Evolutionary conservation across 257 asterid genomes (phyloP).

Genomic region (Nicotiana tomentosiformis): DNA sequence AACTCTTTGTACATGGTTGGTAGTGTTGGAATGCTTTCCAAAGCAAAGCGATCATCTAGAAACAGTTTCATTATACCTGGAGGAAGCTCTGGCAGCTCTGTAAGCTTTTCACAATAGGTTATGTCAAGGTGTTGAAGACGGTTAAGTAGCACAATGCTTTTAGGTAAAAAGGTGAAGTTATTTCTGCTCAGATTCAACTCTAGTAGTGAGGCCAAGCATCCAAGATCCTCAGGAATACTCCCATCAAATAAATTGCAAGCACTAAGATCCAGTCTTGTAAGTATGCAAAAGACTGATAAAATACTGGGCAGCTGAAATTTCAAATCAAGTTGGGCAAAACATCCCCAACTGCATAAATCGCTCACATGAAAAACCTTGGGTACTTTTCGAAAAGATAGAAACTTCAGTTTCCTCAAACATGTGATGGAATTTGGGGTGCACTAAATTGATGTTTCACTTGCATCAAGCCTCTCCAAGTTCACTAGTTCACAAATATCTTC

Average conservation of each 20-base stretch:
- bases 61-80: background rate
- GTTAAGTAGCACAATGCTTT: background rate
- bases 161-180: background rate
- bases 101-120: background rate
- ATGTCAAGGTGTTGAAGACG: background rate
- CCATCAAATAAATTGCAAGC: conserved; percentile 3
- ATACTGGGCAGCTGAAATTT: background rate
- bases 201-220: background rate
- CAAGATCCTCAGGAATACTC: background rate
- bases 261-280: background rate
- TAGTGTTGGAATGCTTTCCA: background rate
- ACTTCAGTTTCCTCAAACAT: background rate
- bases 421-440: background rate
- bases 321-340: background rate
- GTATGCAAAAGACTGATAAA: background rate
- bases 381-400: background rate
- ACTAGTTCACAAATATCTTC: background rate
- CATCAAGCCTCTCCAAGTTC: background rate
- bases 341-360: background rate
- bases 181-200: background rate
- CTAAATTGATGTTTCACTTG: background rate
- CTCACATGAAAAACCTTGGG: background rate
- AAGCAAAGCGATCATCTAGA: background rate
- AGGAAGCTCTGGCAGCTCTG: background rate
- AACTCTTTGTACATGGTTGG: background rate